Evolutionary conservation across 169 alveolate genomes (phyloP), one percentile per base, ranked within the genome.

Genomic region (Blepharisma undulans): DNA sequence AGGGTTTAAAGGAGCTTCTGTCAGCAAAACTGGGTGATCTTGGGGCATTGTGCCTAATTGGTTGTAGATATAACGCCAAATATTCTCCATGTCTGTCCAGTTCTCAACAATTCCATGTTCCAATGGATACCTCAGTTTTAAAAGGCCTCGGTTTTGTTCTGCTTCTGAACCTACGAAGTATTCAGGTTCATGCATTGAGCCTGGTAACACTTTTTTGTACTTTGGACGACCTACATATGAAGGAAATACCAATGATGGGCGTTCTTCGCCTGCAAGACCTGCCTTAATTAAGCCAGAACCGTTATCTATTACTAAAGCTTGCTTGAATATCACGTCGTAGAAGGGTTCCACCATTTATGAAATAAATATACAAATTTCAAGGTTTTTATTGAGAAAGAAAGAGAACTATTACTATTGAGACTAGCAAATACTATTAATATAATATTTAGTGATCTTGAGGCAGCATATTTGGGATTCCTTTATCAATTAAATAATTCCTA

Each of bases 1-100:
- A n/a, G 99, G 99, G 82, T 97, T 97, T 61, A 96, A 92, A 4
- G 99, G 99, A 48, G 99, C 98, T 93, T 98, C 99, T 61, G 99
- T 95, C 21, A 98, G 93, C 82, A 98, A 94, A 14, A 97, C 97
- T 36, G 99, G 98, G 88, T 96, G 98, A 25, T 96, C 97, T 80
- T 88, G 95, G 72, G 95, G 96, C 72, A 96, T 89, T 30, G 95
- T 97, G 92, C 96, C 97, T 72, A 98, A 92, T 90, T 97, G 97
- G 33, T 94, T 89, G 82, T 95, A 98, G 12, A 95, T 92, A 87
- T 98, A 96, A 14, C 95, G 93, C 99, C 99, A 98, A 3, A 98
- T 81, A n/a, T 92, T 85, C 84, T 97, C 99, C 98, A 98, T 95
- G 90, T 96, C 98, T 87, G 91, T 93, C 99, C 98, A 97, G 80